Evolutionary conservation across 2,329 filamentous ascomycete genomes (phyloP), one percentile per base, ranked within the genome.

Genomic region (Microcyclospora pomicola): DNA sequence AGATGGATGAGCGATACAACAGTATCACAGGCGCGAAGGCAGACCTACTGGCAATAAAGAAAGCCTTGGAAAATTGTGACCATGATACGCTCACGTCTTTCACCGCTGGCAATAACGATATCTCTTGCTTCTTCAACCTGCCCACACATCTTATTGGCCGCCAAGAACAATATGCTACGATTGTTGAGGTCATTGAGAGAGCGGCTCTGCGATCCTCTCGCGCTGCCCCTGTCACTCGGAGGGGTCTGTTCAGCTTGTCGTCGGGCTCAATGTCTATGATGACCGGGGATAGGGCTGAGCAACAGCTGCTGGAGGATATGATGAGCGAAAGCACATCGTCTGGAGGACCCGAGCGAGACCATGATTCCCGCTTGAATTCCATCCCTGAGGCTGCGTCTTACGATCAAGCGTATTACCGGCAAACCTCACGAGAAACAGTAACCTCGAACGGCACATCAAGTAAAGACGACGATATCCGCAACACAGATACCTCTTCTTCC

Each of bases 41-140:
- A 52, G 88, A 96, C 55, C 63, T 96, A 35, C 60, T 77, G 36
- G 71, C 77, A 50, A 77, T 94, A 5, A 77, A 83, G 46, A 72
- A 79, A 46, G 69, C 88, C 29, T 65, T 95, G 6, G 75, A 73
- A 3, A 75, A 85, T 49, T 87, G 85, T 13, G 79, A 94, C 49
- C 69, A 72, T 43, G 64, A 73, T 37, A 76, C 77, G 1, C 65
- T 95, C 37, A 76, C 75, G 42, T 71, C 79, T 30, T 92, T 84
- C 68, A 69, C 74, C 45, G 77, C 92, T 42, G 87, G 75, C 10
- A 75, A 77, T n/a, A 83, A 78, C 41, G 88, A 96, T 58, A 77
- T 94, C 0, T 93, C 85, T 1, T 92, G 86, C 4, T 91, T 92
- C 54, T 95, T 95, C 61, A 81, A 86, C 48, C 70, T 95, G 14